Evolutionary conservation across 352 stramenopile genomes (phyloP), one percentile per base, ranked within the genome.

Genomic region (Globisporangium solare): DNA sequence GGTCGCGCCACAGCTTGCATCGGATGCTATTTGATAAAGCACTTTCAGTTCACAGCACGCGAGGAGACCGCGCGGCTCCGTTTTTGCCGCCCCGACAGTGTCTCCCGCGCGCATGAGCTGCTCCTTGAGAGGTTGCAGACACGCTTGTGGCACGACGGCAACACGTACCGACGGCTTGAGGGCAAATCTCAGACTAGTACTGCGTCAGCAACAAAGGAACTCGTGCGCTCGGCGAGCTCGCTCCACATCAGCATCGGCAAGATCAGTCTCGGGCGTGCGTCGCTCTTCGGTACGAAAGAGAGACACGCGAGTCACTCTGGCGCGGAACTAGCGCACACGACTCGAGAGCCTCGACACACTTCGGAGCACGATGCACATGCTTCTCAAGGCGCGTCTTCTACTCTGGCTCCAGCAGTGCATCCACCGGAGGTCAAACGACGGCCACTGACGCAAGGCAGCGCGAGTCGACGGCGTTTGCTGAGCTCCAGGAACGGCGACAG

Each of bases 1-100:
- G 94, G 94, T 14, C 79, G 90, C 6, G 98, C 96, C 0, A 95
- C 91, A 1, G 98, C 94, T 0, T 98, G 93, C 65, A 98, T 99
- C 39, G 96, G 92, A 7, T 97, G 92, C 51, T 99, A 98, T 66
- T 67, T 99, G 35, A 99, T 99, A 94, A 99, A 99, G 67, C 96
- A 99, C 61, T 94, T 88, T 39, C 67, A 68, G 32, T 95, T 99
- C 47, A 98, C 94, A 0, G 94, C 96, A 0, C 76, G 78, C 6
- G 96, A 99, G 74, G 92, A 82, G 5, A 96, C 99, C 59, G 94
- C 85, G 0, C 99, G 95, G 92, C 86, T 98, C 51, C 83, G 90
- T n/a, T 92, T 99, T 54, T 98, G 91, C 63, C 73, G 90, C 43
- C 91, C 94, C 1, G 88, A 83, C 2, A 88, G 77, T 49, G 78